Evolutionary conservation across 2,329 filamentous ascomycete species (phyloP).

Genomic region (Cytospora chrysosperma): DNA sequence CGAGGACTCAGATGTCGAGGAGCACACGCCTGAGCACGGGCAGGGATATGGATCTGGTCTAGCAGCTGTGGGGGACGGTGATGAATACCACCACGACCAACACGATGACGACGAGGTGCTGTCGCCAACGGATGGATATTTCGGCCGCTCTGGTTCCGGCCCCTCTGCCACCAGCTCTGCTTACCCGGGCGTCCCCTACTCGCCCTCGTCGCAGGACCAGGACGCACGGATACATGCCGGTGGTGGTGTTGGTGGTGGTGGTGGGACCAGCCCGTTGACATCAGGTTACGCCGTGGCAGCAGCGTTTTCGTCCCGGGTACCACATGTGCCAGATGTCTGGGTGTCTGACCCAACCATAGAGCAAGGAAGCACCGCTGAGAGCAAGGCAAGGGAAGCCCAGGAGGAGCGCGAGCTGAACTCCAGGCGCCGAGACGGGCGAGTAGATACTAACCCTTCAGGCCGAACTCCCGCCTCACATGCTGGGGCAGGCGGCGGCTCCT

Average conservation of each 20-base stretch:
- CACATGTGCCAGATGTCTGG: constrained; percentile 47
- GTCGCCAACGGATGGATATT: constrained; percentile 55
- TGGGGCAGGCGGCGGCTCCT: background rate
- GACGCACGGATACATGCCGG: background rate
- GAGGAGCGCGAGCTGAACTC: constrained; percentile 36
- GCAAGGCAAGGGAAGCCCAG: constrained; percentile 46
- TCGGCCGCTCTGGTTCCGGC: constrained; percentile 34
- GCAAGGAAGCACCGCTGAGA: constrained; percentile 35
- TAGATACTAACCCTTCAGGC: background rate
- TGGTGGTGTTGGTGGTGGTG: background rate
- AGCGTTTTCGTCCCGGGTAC: constrained; percentile 40
- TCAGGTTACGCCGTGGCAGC: constrained; percentile 19
- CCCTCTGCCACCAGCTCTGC: background rate
- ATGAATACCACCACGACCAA: background rate
- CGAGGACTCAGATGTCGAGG: constrained; percentile 30
- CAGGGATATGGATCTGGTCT: background rate
- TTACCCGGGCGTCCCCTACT: constrained; percentile 28
- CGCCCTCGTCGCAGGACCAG: background rate
- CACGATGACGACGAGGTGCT: constrained; percentile 34
- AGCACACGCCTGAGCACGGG: constrained; percentile 10
- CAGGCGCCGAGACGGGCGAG: constrained; percentile 9
- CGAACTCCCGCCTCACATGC: constrained; percentile 1
- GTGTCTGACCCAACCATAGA: constrained; percentile 49
- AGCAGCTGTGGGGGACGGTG: background rate
- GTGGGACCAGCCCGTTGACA: constrained; percentile 7